Evolutionary conservation across 2,329 filamentous ascomycete species (phyloP).

Genomic region (Diaporthe vaccinii): DNA sequence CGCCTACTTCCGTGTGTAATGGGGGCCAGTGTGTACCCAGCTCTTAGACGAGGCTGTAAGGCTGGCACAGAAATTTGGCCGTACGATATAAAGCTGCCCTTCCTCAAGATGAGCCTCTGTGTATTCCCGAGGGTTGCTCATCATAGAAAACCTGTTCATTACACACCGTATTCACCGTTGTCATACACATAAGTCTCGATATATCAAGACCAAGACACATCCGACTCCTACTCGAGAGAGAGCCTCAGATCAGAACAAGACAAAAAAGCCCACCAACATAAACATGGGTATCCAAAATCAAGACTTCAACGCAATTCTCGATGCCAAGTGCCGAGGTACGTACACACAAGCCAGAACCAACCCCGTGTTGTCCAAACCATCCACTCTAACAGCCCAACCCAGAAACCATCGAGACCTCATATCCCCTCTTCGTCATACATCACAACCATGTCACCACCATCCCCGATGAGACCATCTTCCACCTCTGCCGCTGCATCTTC

Average conservation of each 20-base stretch:
- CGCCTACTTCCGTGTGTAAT: slow-evolving; percentile 21
- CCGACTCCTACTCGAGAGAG: background rate
- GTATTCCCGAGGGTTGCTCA: background rate
- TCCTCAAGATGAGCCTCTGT: slow-evolving; percentile 24
- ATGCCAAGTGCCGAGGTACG: slow-evolving; percentile 42
- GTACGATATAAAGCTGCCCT: slow-evolving; percentile 33
- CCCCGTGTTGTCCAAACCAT: background rate
- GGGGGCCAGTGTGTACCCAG: background rate
- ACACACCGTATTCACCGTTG: background rate
- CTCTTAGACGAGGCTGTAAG: slow-evolving; percentile 44
- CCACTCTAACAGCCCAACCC: slow-evolving; percentile 3
- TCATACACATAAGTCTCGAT: background rate
- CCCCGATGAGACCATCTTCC: slow-evolving; percentile 46
- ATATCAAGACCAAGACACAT: background rate
- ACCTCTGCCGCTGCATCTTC: slow-evolving; percentile 46
- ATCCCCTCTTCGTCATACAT: slow-evolving; percentile 47
- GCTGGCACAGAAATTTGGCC: slow-evolving; percentile 38
- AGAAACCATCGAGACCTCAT: slow-evolving; percentile 49
- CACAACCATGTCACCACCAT: slow-evolving; percentile 48
- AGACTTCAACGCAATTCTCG: slow-evolving; percentile 31
- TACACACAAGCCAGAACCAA: background rate
- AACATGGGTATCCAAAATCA: slow-evolving; percentile 21
- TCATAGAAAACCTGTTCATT: background rate
- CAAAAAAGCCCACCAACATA: slow-evolving; percentile 5
- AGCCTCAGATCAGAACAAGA: background rate